A percentile compares a stretch with the other conserved stretches of the same genome.
Conservation (phyloP, 345 rosid species). For the Bruguiera sexangula region DNA sequence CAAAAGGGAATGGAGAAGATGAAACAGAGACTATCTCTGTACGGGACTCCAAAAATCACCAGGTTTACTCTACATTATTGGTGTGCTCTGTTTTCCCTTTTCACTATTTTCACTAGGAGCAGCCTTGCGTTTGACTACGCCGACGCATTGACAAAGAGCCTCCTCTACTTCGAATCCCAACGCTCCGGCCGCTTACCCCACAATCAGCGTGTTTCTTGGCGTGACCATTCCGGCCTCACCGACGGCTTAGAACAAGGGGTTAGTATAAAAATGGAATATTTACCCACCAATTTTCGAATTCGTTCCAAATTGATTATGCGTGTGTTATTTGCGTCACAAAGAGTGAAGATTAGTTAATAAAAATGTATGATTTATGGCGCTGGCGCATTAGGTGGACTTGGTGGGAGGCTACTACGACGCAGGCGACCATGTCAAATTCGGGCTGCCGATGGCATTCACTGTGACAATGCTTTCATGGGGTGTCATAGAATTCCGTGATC, state of each 20-base stretch:
- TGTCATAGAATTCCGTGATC: slow-evolving; percentile 23
- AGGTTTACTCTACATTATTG: slow-evolving; percentile 4
- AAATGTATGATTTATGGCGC: neutral
- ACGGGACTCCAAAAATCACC: neutral
- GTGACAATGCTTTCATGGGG: slow-evolving; percentile 33
- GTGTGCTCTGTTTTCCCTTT: slow-evolving; percentile 15
- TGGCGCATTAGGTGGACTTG: slow-evolving; percentile 22
- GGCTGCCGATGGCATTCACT: slow-evolving; percentile 30
- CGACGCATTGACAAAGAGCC: slow-evolving; percentile 29
- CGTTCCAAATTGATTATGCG: neutral
- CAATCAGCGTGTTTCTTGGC: slow-evolving; percentile 32
- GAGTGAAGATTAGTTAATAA: neutral
- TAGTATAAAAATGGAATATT: neutral
- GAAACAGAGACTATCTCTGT: neutral
- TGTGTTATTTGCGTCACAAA: neutral
- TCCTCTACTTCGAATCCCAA: slow-evolving; percentile 35
- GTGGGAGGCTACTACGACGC: slow-evolving; percentile 38
- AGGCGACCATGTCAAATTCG: slow-evolving; percentile 35
- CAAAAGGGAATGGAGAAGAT: slow-evolving; percentile 14
- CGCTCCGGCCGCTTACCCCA: slow-evolving; percentile 35
- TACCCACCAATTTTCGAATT: neutral
- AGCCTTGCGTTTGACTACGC: slow-evolving; percentile 17
- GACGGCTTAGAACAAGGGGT: slow-evolving; percentile 37
- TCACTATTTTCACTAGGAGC: slow-evolving; percentile 4
- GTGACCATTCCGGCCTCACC: slow-evolving; percentile 33